Evolutionary conservation across 495 filamentous ascomycete genomes (phyloP), one percentile per base, ranked within the genome.

Genomic region (Talaromyces nanjingensis): DNA sequence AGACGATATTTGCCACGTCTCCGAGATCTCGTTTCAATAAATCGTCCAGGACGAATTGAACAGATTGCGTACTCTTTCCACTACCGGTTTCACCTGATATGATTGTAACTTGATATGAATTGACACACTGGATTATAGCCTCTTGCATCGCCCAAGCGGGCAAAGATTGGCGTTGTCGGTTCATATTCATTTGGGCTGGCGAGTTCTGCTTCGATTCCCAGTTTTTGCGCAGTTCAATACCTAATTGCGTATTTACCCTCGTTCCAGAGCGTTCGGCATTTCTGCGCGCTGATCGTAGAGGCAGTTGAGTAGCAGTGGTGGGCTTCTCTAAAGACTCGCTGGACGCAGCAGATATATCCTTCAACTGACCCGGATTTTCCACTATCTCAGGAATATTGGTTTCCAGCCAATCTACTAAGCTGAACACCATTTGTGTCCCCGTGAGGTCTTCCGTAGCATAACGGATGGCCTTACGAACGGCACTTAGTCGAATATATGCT

Each of bases 61-160:
- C 94, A 12, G 91, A 91, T 73, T 98, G 94, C 1, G 94, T 98
- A 62, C 92, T 96, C 73, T 98, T 98, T 69, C 94, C 94, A 52
- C 91, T 96, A 61, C 94, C 94, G 6, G 94, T 98, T 75, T 97
- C 94, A 66, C 94, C 94, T 29, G 92, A 93, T 60, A 98, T 96
- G 65, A 98, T 98, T 4, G 90, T 93, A 22, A 98, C 91, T 73
- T 96, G 92, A 69, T 91, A 84, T 4, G 77, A 70, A 34, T 82
- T 83, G 20, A 98, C 87, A 3, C 90, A 86, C 12, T 81, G 69
- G 27, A 97, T 81, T 29, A 98, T 90, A 9, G 83, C 77, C 39
- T 92, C 86, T 72, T 84, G 87, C 39, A 91, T 83, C 64, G 87
- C 84, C 94, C 94, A 98, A 4, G 94, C 96, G 0, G 94, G 96